Evolutionary conservation across 768 basidiomycete species (phyloP), one percentile per base, ranked within the genome.

Genomic region (Mycena polygramma): DNA sequence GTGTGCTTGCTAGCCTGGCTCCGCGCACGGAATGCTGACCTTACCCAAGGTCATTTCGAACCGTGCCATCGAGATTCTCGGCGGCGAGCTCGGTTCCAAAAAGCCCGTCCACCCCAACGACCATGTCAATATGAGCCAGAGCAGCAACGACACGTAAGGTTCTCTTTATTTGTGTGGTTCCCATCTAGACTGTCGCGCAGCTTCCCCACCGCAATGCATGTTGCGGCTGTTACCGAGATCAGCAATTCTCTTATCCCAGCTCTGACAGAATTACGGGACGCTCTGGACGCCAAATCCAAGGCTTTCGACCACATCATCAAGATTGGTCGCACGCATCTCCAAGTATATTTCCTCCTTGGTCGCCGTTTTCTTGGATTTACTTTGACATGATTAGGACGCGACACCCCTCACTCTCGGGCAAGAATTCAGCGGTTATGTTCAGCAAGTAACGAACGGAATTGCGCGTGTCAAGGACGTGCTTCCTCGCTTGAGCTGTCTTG

Each of bases 121-220:
- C 79, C 98, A 99, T 82, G 97, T 98, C 76, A 99, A 99, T 86
- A 97, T 93, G 94, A 96, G 95, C 80, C 97, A 99, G 82, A 97
- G 95, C 73, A 97, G 95, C 78, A 99, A 99, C 77, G 98, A 99
- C 82, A 96, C 97, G 95, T 96, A 10, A 7, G n/a, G 20, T 36
- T 22, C 26, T 39, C 13, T 64, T 58, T 60, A 45, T 46, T 52
- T 45, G 22, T 39, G 8, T 57, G 39, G 46, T 14, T 36, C 39
- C 20, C 51, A 30, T 49, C 4, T 49, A 48, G 24, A 49, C 57
- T 35, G 46, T 53, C 66, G 45, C 45, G 30, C 75, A 98, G 96
- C 36, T 99, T 99, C 89, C 98, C 98, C 10, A 99, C 98, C 30
- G 98, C 93, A 15, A 99, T 99, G 98, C 98, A 99, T 81, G 90